phyloP scores from a whole-genome alignment of 2,329 filamentous ascomycete species.

The Monilinia vaccinii-corymbosi region DNA sequence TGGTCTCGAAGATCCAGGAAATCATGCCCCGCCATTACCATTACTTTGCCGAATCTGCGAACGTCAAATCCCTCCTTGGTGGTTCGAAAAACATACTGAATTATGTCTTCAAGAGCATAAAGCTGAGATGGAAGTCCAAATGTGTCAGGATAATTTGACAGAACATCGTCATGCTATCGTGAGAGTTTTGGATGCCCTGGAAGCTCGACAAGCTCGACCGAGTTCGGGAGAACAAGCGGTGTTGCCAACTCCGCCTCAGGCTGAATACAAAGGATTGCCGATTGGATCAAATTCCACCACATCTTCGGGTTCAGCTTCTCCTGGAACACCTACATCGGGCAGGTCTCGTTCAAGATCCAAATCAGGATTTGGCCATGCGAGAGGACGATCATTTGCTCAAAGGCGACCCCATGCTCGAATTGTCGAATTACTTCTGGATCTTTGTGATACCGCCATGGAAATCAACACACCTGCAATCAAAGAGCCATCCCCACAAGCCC shows the following conservation, averaged over 20 bases:
- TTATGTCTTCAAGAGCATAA: conserved; percentile 91
- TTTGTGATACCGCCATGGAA: conserved; percentile 92
- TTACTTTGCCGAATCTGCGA: conserved; percentile 96
- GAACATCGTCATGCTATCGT: conserved; percentile 94
- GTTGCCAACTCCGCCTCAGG: conserved; percentile 40
- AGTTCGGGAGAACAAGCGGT: conserved; percentile 44
- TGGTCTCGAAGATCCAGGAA: conserved; percentile 63
- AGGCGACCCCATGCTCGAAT: conserved; percentile 84
- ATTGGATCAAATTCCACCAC: conserved; percentile 63
- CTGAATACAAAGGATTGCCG: conserved; percentile 79
- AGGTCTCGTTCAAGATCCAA: conserved; percentile 62
- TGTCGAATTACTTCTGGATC: conserved; percentile 85
- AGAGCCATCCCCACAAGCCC: conserved; percentile 58
- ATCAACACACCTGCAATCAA: conserved; percentile 93
- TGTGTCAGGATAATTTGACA: conserved; percentile 82
- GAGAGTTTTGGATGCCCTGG: conserved; percentile 85
- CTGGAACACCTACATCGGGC: conserved; percentile 55
- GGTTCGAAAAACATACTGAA: conserved; percentile 99
- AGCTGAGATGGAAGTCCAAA: conserved; percentile 95
- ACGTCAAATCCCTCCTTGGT: conserved; percentile 94
- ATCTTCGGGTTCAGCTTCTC: conserved; percentile 62
- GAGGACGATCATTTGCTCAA: conserved; percentile 83
- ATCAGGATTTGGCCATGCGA: conserved; percentile 62
- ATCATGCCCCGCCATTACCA: conserved; percentile 71
- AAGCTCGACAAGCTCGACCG: conserved; percentile 63